These are phyloP conservation scores for Candida sanyaensis DNA, from an alignment of 1,139 yeast species.

Conservation along the genomic window DNA sequence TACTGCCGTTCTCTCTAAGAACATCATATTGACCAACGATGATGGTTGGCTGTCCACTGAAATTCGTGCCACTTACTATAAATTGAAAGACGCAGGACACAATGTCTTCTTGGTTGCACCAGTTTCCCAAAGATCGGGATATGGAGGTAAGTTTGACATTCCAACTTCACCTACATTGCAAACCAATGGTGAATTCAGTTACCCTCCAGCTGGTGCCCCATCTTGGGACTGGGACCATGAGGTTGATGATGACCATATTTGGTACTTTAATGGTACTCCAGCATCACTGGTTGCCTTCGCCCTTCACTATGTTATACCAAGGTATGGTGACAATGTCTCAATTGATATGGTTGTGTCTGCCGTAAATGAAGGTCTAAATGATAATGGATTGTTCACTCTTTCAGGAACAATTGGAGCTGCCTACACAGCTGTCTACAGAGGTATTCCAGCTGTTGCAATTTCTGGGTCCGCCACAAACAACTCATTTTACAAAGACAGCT, in stretches of 20 bases:
- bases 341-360: conserved; percentile 47
- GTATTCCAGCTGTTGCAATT: conserved; percentile 45
- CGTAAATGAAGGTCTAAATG: conserved; percentile 49
- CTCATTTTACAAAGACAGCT: conserved; percentile 41
- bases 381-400: conserved; percentile 35
- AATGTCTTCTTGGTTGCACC: conserved; percentile 59
- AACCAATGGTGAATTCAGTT: conserved; percentile 43
- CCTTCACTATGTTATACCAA: conserved; percentile 43
- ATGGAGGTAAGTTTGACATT: conserved; percentile 53
- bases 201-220: conserved; percentile 45
- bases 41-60: conserved; percentile 63
- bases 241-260: conserved; percentile 39
- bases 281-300: conserved; percentile 47
- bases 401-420: conserved; percentile 52
- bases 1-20: conserved; percentile 33
- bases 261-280: conserved; percentile 55
- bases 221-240: conserved; percentile 46
- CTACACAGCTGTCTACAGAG: conserved; percentile 44
- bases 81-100: conserved; percentile 53
- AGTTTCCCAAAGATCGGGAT: conserved; percentile 59
- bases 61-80: conserved; percentile 60
- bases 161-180: conserved; percentile 44
- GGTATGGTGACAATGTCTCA: conserved; percentile 32
- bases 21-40: conserved; percentile 59
- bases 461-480: conserved; percentile 47